A percentile compares a stretch with the other conserved stretches of the same genome.
phyloP scores from a whole-genome alignment of 1,139 yeast species.

The Arxiozyma slooffiae region DNA sequence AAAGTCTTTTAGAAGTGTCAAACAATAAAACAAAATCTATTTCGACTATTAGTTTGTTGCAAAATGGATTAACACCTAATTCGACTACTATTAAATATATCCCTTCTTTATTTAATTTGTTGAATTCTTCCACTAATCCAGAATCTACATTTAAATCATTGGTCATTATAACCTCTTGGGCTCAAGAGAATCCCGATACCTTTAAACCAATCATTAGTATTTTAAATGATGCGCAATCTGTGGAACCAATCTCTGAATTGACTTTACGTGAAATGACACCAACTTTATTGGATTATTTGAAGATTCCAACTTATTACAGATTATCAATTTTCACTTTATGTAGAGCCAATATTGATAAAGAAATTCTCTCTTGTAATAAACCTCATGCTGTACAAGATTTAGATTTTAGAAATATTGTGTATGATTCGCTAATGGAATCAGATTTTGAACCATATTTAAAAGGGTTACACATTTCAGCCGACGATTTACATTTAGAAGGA shows the following conservation, averaged over 20 bases:
- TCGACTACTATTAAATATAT: conserved; percentile 15
- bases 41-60: conserved; percentile 9
- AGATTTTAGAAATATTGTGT: conserved; percentile 23
- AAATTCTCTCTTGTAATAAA: conserved; percentile 19
- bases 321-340: conserved; percentile 28
- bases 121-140: conserved; percentile 23
- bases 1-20: conserved; percentile 18
- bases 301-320: conserved; percentile 23
- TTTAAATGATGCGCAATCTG: conserved; percentile 15
- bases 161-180: conserved; percentile 23
- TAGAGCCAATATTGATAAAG: conserved; percentile 18
- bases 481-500: conserved; percentile 26
- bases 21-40: conserved; percentile 20
- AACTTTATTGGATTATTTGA: conserved; percentile 18
- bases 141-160: conserved; percentile 22
- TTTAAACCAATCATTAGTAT: conserved; percentile 22
- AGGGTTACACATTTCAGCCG: conserved; percentile 23
- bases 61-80: conserved; percentile 14
- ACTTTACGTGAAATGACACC: conserved; percentile 21
- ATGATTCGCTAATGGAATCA: conserved; percentile 23
- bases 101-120: conserved; percentile 20
- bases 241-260: conserved; percentile 16
- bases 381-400: conserved; percentile 27
- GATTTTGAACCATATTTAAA: conserved; percentile 26
- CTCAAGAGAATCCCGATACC: conserved; percentile 22